Base-by-base conservation (phyloP, 768 basidiomycete species). In the Lactifluus volemus region DNA sequence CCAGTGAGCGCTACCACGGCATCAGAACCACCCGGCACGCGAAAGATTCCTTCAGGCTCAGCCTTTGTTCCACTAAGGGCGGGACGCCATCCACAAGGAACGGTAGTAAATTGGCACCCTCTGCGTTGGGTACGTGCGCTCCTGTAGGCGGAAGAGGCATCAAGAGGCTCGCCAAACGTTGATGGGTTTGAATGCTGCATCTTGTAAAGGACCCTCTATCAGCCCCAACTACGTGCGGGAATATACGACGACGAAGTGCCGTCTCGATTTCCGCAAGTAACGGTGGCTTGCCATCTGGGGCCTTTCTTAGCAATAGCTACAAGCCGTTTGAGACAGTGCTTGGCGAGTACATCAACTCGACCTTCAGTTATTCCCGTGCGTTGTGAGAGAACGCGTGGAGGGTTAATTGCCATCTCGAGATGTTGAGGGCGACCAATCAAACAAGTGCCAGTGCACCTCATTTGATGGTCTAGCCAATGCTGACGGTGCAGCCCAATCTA, bases 121-220 rank as follows among this genome's bases (percentile, higher is more conserved):
- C 66, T 88, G 84, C 56, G 82, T 77, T 2, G 92, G 89, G 68
- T 96, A 95, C 53, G 87, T 91, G 45, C 89, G 83, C 68, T 86
- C 85, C 73, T 97, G 94, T 10, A 93, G 75, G 49, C 88, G 79
- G 73, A 89, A 86, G 61, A 92, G 29, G 84, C 84, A 64, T 89
- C 89, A 12, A 98, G 78, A 0, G 90, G 86, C 75, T 95, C 92
- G 14, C 93, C 92, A 68, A 97, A 98, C 1, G 89, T 93, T 1
- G 92, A 94, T 0, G 94, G 92, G 65, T 94, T 25, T 89, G 75
- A 97, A 98, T 8, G 95, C 93, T 30, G 93, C 92, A 67, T 94
- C 92, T 83, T 90, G 67, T 11, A 54, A 52, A 10, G 55, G 34
- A 10, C 59, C 32, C 55, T 65, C 63, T 7, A 32, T 55, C 53